These are phyloP conservation scores for Heracleum sosnowskyi DNA, from an alignment of 129 eudicot species.

Conservation along the genomic window DNA sequence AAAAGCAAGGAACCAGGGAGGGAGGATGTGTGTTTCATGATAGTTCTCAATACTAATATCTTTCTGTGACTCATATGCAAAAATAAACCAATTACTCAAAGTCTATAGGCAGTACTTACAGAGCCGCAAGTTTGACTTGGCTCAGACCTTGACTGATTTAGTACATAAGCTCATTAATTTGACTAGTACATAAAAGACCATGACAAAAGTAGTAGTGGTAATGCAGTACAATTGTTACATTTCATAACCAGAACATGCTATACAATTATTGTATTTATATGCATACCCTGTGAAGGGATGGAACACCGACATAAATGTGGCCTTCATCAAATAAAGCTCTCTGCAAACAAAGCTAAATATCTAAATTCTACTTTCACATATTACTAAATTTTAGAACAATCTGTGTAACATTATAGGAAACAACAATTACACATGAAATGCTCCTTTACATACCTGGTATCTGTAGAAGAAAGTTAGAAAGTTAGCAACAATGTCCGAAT, in stretches of 20 bases:
- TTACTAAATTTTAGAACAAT: not conserved
- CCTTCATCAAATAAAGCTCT: slow-evolving; percentile 95
- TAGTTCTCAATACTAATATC: not conserved
- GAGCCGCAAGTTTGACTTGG: not conserved
- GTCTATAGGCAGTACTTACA: not conserved
- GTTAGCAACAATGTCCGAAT: slow-evolving; percentile 86
- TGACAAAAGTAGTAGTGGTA: not conserved
- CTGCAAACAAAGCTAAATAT: slow-evolving; percentile 34
- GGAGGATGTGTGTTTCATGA: not conserved
- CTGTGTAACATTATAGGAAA: not conserved
- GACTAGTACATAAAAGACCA: not conserved
- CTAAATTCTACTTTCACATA: not conserved
- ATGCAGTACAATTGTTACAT: not conserved
- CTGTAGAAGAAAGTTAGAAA: slow-evolving; percentile 91
- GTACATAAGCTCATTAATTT: not conserved
- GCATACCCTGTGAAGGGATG: slow-evolving; percentile 85
- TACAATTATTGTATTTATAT: slow-evolving; percentile 1
- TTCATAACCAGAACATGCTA: not conserved
- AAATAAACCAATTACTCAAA: not conserved
- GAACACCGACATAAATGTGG: slow-evolving; percentile 92
- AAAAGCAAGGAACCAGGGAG: not conserved
- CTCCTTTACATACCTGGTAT: slow-evolving; percentile 67
- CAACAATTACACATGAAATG: not conserved
- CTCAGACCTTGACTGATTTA: not conserved
- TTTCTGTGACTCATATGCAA: not conserved